A percentile compares a stretch with the other conserved stretches of the same genome.
phyloP scores from a whole-genome alignment of 2,329 filamentous ascomycete species.

The Diaporthe australafricana region DNA sequence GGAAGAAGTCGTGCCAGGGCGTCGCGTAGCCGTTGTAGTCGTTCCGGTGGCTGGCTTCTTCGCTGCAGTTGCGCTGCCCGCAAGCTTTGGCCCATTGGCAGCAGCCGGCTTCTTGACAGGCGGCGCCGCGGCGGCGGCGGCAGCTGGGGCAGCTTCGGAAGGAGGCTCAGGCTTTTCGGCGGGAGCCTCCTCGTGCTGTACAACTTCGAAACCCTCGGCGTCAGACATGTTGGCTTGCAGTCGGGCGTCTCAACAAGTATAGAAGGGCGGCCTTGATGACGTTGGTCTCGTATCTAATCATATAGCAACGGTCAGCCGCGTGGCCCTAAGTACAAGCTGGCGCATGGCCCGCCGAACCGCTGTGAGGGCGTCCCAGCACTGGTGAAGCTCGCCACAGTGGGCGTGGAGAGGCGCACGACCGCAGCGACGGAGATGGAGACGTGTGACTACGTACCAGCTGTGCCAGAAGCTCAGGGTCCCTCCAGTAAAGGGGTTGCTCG shows the following conservation, averaged over 20 bases:
- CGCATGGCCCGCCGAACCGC: conserved; percentile 17
- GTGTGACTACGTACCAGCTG: conserved; percentile 17
- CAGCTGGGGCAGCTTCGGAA: conserved; percentile 14
- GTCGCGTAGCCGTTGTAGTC: conserved; percentile 40
- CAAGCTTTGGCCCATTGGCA: conserved; percentile 36
- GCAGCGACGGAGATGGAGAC: not conserved
- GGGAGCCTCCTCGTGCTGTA: conserved; percentile 43
- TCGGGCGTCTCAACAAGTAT: not conserved
- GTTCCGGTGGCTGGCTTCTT: conserved; percentile 41
- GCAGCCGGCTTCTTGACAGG: conserved; percentile 34
- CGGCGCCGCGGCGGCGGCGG: not conserved
- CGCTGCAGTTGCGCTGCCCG: conserved; percentile 38
- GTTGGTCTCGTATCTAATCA: conserved; percentile 14
- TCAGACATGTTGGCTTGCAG: conserved; percentile 47
- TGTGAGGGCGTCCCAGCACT: not conserved
- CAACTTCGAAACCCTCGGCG: conserved; percentile 46
- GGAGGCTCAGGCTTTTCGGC: conserved; percentile 22
- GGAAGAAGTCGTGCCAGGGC: conserved; percentile 41
- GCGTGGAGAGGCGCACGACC: not conserved
- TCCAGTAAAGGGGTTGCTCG: conserved; percentile 24
- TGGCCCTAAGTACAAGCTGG: conserved; percentile 19
- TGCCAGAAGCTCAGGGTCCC: conserved; percentile 29
- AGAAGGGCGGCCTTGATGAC: not conserved
- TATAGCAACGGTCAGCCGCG: conserved; percentile 24
- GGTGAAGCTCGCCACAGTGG: not conserved